phyloP scores from a whole-genome alignment of 495 filamentous ascomycete genomes.

The Penicillium atrosanguineum region DNA sequence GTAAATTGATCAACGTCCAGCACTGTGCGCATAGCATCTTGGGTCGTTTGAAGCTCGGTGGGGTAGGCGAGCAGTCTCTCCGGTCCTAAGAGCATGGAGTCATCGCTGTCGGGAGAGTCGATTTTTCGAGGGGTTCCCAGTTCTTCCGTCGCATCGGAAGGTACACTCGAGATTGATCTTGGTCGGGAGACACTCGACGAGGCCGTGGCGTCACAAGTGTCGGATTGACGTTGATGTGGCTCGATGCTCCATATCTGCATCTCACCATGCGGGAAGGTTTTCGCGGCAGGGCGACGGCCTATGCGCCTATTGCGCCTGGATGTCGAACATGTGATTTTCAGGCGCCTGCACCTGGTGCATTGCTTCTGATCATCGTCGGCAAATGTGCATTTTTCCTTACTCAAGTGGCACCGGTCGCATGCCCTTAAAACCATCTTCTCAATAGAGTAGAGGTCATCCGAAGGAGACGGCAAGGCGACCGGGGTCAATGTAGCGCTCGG shows the following conservation, averaged over 20 bases:
- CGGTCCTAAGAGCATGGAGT: slow-evolving; percentile 9
- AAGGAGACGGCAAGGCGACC: slow-evolving; percentile 6
- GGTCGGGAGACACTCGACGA: slow-evolving; percentile 1
- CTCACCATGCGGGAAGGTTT: slow-evolving; percentile 17
- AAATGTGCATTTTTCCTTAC: slow-evolving; percentile 26
- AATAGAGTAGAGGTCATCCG: neutral
- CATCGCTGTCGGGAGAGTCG: slow-evolving; percentile 6
- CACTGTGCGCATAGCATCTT: slow-evolving; percentile 27
- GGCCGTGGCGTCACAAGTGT: neutral
- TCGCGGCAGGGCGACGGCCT: slow-evolving; percentile 16
- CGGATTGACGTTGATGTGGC: slow-evolving; percentile 1
- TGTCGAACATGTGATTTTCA: slow-evolving; percentile 23
- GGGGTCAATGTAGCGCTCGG: neutral
- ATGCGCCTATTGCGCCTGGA: slow-evolving; percentile 23
- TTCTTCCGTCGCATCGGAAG: neutral
- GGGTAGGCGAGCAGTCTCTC: slow-evolving; percentile 19
- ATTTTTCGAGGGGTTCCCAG: neutral
- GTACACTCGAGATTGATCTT: slow-evolving; percentile 8
- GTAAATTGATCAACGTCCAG: slow-evolving; percentile 23
- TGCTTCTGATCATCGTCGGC: slow-evolving; percentile 13
- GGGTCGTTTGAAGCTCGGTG: slow-evolving; percentile 17
- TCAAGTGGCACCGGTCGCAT: slow-evolving; percentile 25
- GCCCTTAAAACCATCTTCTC: slow-evolving; percentile 24
- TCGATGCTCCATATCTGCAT: slow-evolving; percentile 23
- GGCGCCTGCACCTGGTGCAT: slow-evolving; percentile 25